phyloP scores from a whole-genome alignment of 345 rosid genomes.

The Syzygium aromaticum region DNA sequence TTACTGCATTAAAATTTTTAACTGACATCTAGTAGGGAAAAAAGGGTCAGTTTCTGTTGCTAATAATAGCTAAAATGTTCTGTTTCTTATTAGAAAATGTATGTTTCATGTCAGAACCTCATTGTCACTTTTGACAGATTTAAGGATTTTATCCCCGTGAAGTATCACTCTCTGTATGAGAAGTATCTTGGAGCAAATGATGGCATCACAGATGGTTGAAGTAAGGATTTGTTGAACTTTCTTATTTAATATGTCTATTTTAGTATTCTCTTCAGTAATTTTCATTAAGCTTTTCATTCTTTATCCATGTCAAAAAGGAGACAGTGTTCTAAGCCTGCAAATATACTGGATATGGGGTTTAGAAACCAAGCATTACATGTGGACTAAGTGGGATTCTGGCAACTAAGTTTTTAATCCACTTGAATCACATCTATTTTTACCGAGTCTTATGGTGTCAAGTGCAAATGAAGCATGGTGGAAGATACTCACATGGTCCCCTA shows the following conservation, averaged over 20 bases:
- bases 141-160: slow-evolving; percentile 74
- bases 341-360: not conserved
- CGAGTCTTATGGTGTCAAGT: not conserved
- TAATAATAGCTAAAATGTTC: not conserved
- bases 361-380: not conserved
- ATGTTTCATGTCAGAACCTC: not conserved
- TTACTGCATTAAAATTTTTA: not conserved
- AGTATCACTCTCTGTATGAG: slow-evolving; percentile 58
- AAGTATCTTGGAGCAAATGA: slow-evolving; percentile 40
- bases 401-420: not conserved
- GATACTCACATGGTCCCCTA: not conserved
- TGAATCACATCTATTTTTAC: not conserved
- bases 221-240: slow-evolving; percentile 9
- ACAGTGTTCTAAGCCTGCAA: not conserved
- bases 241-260: not conserved
- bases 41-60: not conserved
- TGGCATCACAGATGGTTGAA: slow-evolving; percentile 4
- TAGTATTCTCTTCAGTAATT: not conserved
- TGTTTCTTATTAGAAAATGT: not conserved
- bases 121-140: slow-evolving; percentile 35
- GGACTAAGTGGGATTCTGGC: not conserved
- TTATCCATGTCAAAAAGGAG: not conserved
- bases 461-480: not conserved
- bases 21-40: not conserved
- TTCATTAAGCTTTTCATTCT: not conserved